Evolutionary conservation across 495 filamentous ascomycete species (phyloP).

Genomic region (Chaetomium fimeti): DNA sequence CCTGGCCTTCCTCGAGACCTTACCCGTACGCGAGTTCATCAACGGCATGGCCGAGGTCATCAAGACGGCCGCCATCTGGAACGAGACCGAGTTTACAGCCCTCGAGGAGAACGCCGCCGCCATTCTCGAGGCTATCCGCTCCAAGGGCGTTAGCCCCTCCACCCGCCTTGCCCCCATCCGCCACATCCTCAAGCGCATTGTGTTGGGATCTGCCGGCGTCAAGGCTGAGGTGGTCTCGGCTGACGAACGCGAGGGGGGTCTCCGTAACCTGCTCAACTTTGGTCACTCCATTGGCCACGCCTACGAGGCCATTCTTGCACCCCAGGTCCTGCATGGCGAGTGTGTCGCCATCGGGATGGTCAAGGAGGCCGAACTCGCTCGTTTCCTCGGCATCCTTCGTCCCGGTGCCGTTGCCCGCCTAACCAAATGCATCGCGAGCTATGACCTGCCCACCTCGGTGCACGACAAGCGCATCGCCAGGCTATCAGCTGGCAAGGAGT

Average conservation of each 20-base stretch:
- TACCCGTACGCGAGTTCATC: constrained; percentile 90
- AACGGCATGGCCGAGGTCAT: constrained; percentile 99
- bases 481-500: constrained; percentile 81
- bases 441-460: constrained; percentile 83
- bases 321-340: constrained; percentile 93
- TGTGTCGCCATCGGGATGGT: constrained; percentile 98
- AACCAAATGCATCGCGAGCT: constrained; percentile 88
- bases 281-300: constrained; percentile 98
- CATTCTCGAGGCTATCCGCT: constrained; percentile 69
- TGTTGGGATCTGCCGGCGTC: constrained; percentile 82
- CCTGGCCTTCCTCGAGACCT: constrained; percentile 84
- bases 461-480: constrained; percentile 81
- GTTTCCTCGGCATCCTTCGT: constrained; percentile 83
- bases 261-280: constrained; percentile 94
- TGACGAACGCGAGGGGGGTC: constrained; percentile 90
- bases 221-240: constrained; percentile 92
- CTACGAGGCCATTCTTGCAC: constrained; percentile 90
- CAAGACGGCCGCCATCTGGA: constrained; percentile 96
- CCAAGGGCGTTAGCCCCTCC: constrained; percentile 49
- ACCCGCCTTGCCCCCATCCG: constrained; percentile 67
- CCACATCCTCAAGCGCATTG: constrained; percentile 76
- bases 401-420: constrained; percentile 85
- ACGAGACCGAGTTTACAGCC: constrained; percentile 80
- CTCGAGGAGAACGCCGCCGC: constrained; percentile 75
- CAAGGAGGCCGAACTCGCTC: constrained; percentile 89